These are phyloP conservation scores for Cystoderma amianthinum DNA, from an alignment of 768 basidiomycete genomes.

Conservation along the genomic window DNA sequence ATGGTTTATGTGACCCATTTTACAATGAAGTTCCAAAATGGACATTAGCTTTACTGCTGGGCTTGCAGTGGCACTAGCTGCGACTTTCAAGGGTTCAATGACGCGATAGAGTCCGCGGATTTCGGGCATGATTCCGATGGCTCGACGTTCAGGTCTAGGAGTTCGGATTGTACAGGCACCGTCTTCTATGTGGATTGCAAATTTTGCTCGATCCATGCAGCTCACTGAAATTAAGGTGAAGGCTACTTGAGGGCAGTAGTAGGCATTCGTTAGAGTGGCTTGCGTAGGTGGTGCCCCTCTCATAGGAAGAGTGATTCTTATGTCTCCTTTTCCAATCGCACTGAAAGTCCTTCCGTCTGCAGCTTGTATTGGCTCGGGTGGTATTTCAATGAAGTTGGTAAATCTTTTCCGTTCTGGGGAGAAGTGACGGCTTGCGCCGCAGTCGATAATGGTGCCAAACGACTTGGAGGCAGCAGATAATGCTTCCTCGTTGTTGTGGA, in stretches of 20 bases:
- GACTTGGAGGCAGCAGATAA: not conserved
- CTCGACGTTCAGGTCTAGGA: no score
- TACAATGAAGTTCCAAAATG: no score
- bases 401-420: conserved; percentile 3
- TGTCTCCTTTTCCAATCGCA: conserved; percentile 3
- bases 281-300: no score
- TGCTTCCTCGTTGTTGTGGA: not conserved
- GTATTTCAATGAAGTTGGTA: conserved; percentile 4
- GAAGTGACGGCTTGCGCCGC: conserved; percentile 8
- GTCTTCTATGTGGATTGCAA: not conserved
- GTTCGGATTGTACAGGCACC: not conserved
- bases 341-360: conserved; percentile 3
- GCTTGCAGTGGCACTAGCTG: no score
- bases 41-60: not conserved
- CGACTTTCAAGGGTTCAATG: not conserved
- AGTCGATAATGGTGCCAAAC: conserved; percentile 4
- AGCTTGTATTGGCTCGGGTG: conserved; percentile 5
- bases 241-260: no score
- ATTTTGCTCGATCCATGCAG: no score
- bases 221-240: no score
- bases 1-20: not conserved
- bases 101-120: not conserved
- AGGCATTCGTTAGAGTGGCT: no score
- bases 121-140: no score
- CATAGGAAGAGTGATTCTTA: not conserved